Percentiles rank a stretch among this genome's conserved stretches.
phyloP scores from a whole-genome alignment of 2,329 filamentous ascomycete species.

The Fusarium subtropicale region DNA sequence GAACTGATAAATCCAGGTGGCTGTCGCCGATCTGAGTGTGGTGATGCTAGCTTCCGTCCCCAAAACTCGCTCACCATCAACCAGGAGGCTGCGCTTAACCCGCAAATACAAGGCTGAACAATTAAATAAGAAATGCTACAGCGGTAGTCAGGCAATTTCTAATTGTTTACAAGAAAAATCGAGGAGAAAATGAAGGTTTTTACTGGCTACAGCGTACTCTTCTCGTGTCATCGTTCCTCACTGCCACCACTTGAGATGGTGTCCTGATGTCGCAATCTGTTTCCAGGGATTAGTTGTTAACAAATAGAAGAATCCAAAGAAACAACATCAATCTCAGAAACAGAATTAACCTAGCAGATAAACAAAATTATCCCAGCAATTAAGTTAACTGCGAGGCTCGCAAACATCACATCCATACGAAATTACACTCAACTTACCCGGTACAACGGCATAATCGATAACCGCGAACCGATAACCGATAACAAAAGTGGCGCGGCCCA shows the following conservation, averaged over 20 bases:
- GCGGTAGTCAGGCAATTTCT: rapidly evolving
- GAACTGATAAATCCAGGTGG: background rate
- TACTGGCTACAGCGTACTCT: too few species aligned
- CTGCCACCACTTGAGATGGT: too few species aligned
- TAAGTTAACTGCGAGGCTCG: rapidly evolving
- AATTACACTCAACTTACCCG: background rate
- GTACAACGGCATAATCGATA: background rate
- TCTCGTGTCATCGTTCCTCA: rapidly evolving
- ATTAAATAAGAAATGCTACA: background rate
- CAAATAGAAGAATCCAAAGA: background rate
- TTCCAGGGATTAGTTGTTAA: background rate
- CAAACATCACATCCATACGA: rapidly evolving
- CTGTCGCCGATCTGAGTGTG: background rate
- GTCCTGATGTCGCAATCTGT: too few species aligned
- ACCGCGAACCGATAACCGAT: background rate
- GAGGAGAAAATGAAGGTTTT: rapidly evolving
- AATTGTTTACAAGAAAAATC: rapidly evolving
- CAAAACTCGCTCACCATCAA: background rate
- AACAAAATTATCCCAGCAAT: background rate
- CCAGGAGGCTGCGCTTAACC: background rate
- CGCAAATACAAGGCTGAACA: background rate
- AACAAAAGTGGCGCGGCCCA: background rate
- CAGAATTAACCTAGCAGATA: rapidly evolving
- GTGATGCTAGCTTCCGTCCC: rapidly evolving
- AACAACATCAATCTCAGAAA: rapidly evolving